A percentile compares a stretch with the other conserved stretches of the same genome.
Conservation (phyloP, 805 yeast genomes). For the Candida coleopterorum region DNA sequence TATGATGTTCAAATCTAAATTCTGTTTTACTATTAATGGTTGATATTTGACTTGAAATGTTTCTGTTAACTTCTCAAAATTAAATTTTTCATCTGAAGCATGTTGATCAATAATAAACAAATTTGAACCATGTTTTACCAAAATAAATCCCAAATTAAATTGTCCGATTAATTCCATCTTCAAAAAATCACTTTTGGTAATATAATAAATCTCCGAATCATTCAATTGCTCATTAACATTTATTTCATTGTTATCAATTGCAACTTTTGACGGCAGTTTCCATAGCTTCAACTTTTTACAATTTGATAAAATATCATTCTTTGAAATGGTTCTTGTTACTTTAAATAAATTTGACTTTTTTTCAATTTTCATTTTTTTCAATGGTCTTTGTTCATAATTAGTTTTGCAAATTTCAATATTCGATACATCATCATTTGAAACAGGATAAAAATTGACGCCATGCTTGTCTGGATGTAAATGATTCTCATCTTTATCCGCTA, state of each 20-base stretch:
- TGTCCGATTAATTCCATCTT: conserved; percentile 85
- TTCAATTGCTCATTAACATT: conserved; percentile 18
- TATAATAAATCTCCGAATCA: conserved; percentile 50
- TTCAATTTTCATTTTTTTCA: conserved; percentile 5
- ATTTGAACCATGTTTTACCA: conserved; percentile 53
- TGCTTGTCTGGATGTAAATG: conserved; percentile 7
- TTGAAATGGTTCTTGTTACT: neutral
- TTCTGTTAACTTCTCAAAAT: conserved; percentile 66
- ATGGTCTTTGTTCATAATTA: conserved; percentile 6
- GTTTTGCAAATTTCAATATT: conserved; percentile 6
- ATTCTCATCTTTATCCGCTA: neutral
- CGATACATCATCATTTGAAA: conserved; percentile 4
- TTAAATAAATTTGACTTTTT: conserved; percentile 1
- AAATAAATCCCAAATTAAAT: conserved; percentile 91
- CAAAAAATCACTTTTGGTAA: conserved; percentile 67
- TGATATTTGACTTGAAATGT: conserved; percentile 55
- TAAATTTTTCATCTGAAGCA: conserved; percentile 94
- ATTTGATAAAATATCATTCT: neutral
- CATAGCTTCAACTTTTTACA: neutral
- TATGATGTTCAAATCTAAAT: conserved; percentile 66
- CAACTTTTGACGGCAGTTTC: neutral
- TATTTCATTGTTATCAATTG: neutral
- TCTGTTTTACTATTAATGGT: conserved; percentile 53
- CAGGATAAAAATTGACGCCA: conserved; percentile 11
- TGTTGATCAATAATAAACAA: conserved; percentile 93